Evolutionary conservation across 371 early-diverging fungal species (phyloP).

Genomic region (Mortierella sp.): DNA sequence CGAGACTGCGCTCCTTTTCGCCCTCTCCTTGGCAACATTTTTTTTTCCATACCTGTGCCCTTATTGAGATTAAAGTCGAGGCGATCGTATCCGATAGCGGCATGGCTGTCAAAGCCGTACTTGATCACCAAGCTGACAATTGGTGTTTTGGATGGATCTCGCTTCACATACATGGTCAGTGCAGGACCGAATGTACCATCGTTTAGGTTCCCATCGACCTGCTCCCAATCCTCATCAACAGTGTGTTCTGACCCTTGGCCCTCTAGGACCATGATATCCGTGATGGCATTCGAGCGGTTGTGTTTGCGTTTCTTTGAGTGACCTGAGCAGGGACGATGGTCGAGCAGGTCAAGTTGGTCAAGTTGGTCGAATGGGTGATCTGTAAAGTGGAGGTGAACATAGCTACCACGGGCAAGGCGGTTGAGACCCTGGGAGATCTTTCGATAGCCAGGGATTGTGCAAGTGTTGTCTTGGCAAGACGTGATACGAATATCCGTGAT

Average conservation of each 20-base stretch:
- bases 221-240: constrained; percentile 48
- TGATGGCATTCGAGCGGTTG: constrained; percentile 48
- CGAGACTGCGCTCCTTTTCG: no score
- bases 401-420: constrained; percentile 51
- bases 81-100: constrained; percentile 51
- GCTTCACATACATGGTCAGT: constrained; percentile 43
- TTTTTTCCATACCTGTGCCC: constrained; percentile 54
- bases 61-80: constrained; percentile 39
- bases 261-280: constrained; percentile 36
- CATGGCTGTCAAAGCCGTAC: constrained; percentile 50
- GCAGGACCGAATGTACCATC: constrained; percentile 42
- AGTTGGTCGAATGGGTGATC: constrained; percentile 34
- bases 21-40: no score
- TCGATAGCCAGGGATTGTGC: constrained; percentile 55
- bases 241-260: constrained; percentile 45
- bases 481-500: constrained; percentile 47
- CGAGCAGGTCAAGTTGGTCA: constrained; percentile 1
- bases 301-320: constrained; percentile 26
- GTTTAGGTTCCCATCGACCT: constrained; percentile 47
- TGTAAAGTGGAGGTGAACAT: constrained; percentile 58
- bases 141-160: constrained; percentile 28
- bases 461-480: constrained; percentile 30
- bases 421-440: constrained; percentile 58
- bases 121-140: constrained; percentile 48
- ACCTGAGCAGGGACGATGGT: background rate